Conservation (phyloP, 352 stramenopile genomes). For the Thraustotheca clavata region DNA sequence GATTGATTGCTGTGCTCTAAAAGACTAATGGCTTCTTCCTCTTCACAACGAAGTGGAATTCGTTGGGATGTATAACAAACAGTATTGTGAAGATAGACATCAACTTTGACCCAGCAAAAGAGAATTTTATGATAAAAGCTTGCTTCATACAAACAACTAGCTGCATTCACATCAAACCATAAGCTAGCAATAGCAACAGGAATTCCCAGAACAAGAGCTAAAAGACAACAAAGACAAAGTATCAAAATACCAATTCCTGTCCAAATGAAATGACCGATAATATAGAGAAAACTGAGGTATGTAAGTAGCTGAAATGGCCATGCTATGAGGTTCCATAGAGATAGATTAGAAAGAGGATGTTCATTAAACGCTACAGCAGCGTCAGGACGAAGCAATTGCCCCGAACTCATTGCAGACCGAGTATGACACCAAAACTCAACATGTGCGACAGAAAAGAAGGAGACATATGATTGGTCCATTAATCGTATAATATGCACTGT, state of each 20-base stretch:
- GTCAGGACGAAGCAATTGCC: too few relatives aligned
- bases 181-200: neutral
- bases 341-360: neutral
- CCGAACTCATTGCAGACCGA: too few relatives aligned
- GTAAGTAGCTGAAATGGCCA: neutral
- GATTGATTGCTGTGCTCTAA: neutral
- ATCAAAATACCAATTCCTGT: neutral
- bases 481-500: too few relatives aligned
- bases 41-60: neutral
- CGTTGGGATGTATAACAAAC: constrained; percentile 1
- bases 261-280: neutral
- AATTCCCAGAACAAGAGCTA: neutral
- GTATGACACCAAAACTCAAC: too few relatives aligned
- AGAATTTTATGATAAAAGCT: neutral
- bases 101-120: neutral
- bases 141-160: neutral
- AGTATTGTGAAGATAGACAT: neutral
- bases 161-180: neutral
- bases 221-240: neutral
- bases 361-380: too few relatives aligned
- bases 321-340: neutral
- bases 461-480: too few relatives aligned
- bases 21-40: neutral
- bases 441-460: too few relatives aligned
- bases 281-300: neutral